Conservation (phyloP, 1,284 basidiomycete genomes). For the Anthracocystis setariae region DNA sequence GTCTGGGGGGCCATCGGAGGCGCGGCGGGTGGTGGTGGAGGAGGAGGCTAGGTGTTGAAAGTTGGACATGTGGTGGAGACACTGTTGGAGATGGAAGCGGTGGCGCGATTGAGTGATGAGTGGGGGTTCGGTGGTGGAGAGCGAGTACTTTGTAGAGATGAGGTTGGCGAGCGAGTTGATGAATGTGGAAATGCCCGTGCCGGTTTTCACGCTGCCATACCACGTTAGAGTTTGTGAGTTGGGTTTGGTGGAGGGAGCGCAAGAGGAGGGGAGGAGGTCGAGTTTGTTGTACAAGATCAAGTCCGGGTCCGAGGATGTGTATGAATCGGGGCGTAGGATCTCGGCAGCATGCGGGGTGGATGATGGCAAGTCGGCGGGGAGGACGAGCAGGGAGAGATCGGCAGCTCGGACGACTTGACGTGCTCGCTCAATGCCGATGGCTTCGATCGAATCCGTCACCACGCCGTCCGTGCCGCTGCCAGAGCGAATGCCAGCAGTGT, state of each 20-base stretch:
- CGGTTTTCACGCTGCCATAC: slow-evolving; percentile 75
- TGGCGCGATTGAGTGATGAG: slow-evolving; percentile 83
- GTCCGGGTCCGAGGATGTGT: slow-evolving; percentile 51
- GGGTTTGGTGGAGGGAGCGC: neutral
- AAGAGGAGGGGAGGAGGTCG: slow-evolving; percentile 71
- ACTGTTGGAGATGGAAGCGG: slow-evolving; percentile 76
- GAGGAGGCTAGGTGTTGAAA: slow-evolving; percentile 17
- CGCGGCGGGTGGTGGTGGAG: too few species aligned
- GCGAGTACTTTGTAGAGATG: slow-evolving; percentile 73
- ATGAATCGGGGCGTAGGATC: slow-evolving; percentile 71
- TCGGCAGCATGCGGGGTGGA: slow-evolving; percentile 24
- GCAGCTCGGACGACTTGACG: slow-evolving; percentile 74
- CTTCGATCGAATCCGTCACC: slow-evolving; percentile 83
- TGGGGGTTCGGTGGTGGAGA: slow-evolving; percentile 70
- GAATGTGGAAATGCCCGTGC: slow-evolving; percentile 74
- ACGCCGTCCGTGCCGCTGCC: slow-evolving; percentile 11
- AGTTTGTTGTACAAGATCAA: slow-evolving; percentile 79
- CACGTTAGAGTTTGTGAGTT: slow-evolving; percentile 68
- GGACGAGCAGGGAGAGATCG: slow-evolving; percentile 80
- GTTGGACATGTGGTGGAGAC: slow-evolving; percentile 75
- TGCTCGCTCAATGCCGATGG: slow-evolving; percentile 82
- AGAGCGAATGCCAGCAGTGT: slow-evolving; percentile 83
- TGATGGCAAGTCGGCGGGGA: slow-evolving; percentile 72
- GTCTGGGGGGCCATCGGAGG: slow-evolving; percentile 73
- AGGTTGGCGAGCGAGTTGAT: slow-evolving; percentile 73